Conservation (phyloP, 2,329 filamentous ascomycete species). For the Apiospora phragmitis region DNA sequence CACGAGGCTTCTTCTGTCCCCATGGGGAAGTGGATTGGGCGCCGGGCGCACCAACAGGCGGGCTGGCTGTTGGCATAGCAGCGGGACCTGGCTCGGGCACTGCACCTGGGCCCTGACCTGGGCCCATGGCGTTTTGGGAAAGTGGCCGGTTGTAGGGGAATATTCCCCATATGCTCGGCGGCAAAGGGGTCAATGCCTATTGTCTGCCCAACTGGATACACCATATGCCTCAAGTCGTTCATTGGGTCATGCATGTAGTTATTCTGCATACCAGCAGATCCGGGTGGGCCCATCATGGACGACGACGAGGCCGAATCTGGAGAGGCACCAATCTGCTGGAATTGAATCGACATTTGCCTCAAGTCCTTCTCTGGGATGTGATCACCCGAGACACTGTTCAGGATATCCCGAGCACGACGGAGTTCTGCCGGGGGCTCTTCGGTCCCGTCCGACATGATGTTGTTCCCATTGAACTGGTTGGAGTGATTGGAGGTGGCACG, state of each 20-base stretch:
- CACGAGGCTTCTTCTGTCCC: slow-evolving; percentile 68
- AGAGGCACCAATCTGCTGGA: slow-evolving; percentile 52
- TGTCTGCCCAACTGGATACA: slow-evolving; percentile 88
- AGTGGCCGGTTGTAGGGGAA: slow-evolving; percentile 82
- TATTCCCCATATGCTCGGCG: slow-evolving; percentile 90
- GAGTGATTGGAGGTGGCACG: slow-evolving; percentile 39
- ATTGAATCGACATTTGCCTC: slow-evolving; percentile 52
- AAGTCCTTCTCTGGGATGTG: slow-evolving; percentile 54
- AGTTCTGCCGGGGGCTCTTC: slow-evolving; percentile 52
- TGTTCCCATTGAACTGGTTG: slow-evolving; percentile 37
- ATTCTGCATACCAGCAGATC: slow-evolving; percentile 39
- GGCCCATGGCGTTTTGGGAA: slow-evolving; percentile 43
- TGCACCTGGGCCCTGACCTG: slow-evolving; percentile 21
- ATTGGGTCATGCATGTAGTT: slow-evolving; percentile 53
- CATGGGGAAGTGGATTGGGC: slow-evolving; percentile 49
- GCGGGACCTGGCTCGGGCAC: slow-evolving; percentile 38
- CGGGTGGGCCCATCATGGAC: slow-evolving; percentile 58
- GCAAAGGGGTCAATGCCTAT: slow-evolving; percentile 95
- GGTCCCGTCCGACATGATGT: slow-evolving; percentile 45
- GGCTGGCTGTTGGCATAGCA: slow-evolving; percentile 35
- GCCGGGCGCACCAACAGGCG: slow-evolving; percentile 24
- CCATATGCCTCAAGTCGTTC: slow-evolving; percentile 63
- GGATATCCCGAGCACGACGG: slow-evolving; percentile 56
- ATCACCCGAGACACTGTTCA: slow-evolving; percentile 54
- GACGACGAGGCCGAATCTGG: slow-evolving; percentile 52